These are phyloP conservation scores for Grammothele lineata DNA, from an alignment of 768 basidiomycete genomes.

Conservation along the genomic window DNA sequence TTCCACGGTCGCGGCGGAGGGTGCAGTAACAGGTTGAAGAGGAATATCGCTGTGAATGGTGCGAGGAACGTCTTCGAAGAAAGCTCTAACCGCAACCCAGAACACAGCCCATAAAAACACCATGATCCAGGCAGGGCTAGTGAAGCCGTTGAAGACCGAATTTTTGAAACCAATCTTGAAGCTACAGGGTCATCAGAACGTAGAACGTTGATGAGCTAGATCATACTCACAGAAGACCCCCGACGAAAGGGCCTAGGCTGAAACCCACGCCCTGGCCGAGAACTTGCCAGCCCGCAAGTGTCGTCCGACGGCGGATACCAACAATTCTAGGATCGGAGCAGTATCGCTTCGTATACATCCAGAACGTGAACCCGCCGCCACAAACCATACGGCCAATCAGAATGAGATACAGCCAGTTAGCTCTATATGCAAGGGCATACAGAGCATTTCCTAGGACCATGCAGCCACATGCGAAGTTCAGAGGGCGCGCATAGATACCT, in stretches of 20 bases:
- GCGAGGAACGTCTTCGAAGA: conserved; percentile 31
- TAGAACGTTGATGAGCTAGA: not conserved
- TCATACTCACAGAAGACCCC: conserved; percentile 44
- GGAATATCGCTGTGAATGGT: conserved; percentile 1
- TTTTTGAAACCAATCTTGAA: conserved; percentile 54
- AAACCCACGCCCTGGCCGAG: conserved; percentile 60
- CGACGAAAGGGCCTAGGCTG: conserved; percentile 59
- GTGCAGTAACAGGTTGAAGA: conserved; percentile 2
- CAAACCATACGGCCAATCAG: conserved; percentile 63
- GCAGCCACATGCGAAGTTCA: conserved; percentile 50
- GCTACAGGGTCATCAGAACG: conserved; percentile 5
- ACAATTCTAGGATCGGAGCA: conserved; percentile 68
- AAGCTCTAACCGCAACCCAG: conserved; percentile 34
- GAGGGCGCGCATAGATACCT: conserved; percentile 54
- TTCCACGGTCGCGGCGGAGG: not conserved
- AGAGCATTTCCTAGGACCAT: conserved; percentile 56
- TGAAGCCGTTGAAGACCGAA: conserved; percentile 60
- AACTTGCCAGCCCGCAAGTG: conserved; percentile 60
- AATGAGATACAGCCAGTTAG: conserved; percentile 62
- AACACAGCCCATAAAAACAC: conserved; percentile 49
- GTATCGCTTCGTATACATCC: conserved; percentile 68
- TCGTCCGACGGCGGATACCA: conserved; percentile 57
- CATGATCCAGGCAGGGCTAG: conserved; percentile 66
- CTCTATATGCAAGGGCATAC: conserved; percentile 57
- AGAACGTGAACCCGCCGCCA: conserved; percentile 56